Base-by-base conservation (phyloP, 1,139 yeast species). In the Diutina catenulata region DNA sequence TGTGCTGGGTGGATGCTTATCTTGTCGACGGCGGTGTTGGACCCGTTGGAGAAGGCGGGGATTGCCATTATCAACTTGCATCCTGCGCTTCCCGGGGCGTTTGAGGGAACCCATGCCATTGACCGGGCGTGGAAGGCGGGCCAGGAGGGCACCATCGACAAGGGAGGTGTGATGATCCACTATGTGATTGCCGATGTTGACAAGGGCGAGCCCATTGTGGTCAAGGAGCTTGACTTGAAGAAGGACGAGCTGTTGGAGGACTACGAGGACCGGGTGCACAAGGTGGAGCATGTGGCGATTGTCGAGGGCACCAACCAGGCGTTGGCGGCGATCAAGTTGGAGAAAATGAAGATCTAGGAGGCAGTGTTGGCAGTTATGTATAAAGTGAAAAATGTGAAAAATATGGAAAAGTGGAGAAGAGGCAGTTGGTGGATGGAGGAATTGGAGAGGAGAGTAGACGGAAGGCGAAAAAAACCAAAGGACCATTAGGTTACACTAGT, bases 1-100 rank as follows among this genome's bases (percentile, higher is more conserved):
- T 91, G 98, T 61, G 98, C 98, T 7, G 98, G 98, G 2, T 91
- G 98, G 97, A 80, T 91, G 91, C 71, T 91, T 41, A 91, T 91
- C 43, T 67, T 91, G 45, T 81, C 95, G 2, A 79, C 87, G 2
- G 66, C 74, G 14, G 86, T 84, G 44, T 64, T 91, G 45, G 62
- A 65, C 36, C 88, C 91, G 2, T 60, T 88, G 36, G 75, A 67
- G 39, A 56, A 68, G 7, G 74, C 70, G 3, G 66, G 70, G 1
- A 70, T 87, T 24, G 81, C 87, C 22, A 87, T 91, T 44, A 87
- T 91, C 51, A 91, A 91, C 53, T 64, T 91, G 43, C 98, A 91
- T 55, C 98, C 98, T 3, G 97, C 98, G 0, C 71, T 91, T 41
- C 98, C 98, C 2, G 95, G 95, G 19, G 88, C 88, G 3, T 91